phyloP scores from a whole-genome alignment of 257 asterid genomes.

The Primulina huaijiensis region DNA sequence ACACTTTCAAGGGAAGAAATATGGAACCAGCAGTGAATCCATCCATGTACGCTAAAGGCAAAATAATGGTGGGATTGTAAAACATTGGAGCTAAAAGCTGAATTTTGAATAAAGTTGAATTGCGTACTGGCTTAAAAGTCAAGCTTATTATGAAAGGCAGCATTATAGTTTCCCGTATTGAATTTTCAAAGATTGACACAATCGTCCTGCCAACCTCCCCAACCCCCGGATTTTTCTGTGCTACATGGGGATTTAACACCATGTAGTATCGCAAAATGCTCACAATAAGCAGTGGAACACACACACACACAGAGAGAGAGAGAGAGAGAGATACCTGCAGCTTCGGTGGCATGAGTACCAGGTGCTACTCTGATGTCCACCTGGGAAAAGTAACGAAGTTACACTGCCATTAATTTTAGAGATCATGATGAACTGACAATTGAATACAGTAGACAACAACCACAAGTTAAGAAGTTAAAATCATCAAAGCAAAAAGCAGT shows the following conservation, averaged over 20 bases:
- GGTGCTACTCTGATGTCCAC: constrained; percentile 95
- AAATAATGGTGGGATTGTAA: neutral
- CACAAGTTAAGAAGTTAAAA: neutral
- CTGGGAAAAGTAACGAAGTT: constrained; percentile 36
- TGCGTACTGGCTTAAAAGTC: neutral
- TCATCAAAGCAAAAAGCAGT: neutral
- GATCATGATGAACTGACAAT: neutral
- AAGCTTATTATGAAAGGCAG: neutral
- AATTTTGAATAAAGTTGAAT: too few relatives aligned
- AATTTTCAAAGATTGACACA: neutral
- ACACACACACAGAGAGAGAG: too few relatives aligned
- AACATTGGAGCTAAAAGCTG: neutral
- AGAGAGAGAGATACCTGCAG: constrained; percentile 68
- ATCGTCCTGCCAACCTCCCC: neutral
- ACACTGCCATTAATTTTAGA: constrained; percentile 2
- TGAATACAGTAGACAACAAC: neutral
- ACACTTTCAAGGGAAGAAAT: neutral
- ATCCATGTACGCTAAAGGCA: neutral
- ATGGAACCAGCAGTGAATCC: neutral
- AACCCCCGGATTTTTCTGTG: neutral
- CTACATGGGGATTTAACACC: too few relatives aligned
- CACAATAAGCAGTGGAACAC: too few relatives aligned
- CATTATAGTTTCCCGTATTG: neutral
- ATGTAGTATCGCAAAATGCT: too few relatives aligned
- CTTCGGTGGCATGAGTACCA: constrained; percentile 91